A percentile compares a stretch with the other conserved stretches of the same genome.
Evolutionary conservation across 225 moss, liverwort and hornwort genomes (phyloP).

Genomic region (Sphagnum contortum): DNA sequence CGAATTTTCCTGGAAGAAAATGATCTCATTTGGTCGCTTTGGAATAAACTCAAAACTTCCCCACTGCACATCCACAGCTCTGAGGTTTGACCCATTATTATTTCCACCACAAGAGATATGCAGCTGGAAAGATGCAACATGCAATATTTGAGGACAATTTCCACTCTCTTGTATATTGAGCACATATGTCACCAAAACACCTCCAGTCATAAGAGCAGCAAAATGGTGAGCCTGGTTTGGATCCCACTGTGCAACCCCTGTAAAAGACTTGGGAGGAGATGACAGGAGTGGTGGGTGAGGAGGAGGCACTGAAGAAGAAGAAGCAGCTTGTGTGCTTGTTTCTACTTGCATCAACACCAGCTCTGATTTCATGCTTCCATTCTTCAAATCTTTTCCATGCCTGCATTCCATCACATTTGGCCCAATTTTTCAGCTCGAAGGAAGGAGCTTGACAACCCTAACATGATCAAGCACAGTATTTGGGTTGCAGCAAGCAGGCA

Average conservation of each 20-base stretch:
- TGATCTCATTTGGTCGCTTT: slow-evolving; percentile 14
- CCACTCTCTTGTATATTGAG: slow-evolving; percentile 13
- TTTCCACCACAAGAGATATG: slow-evolving; percentile 10
- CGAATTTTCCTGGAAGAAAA: slow-evolving; percentile 32
- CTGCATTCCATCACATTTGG: neutral
- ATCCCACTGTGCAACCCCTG: slow-evolving; percentile 31
- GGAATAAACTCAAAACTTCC: slow-evolving; percentile 35
- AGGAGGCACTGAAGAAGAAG: neutral
- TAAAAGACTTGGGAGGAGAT: slow-evolving; percentile 3
- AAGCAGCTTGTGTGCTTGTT: neutral
- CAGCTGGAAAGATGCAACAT: slow-evolving; percentile 20
- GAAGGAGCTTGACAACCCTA: too few species aligned
- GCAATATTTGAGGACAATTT: slow-evolving; percentile 16
- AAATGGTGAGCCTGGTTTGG: slow-evolving; percentile 22
- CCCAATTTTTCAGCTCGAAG: neutral
- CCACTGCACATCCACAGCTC: slow-evolving; percentile 26
- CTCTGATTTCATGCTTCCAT: slow-evolving; percentile 12
- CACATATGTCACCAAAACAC: slow-evolving; percentile 23
- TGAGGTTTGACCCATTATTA: neutral
- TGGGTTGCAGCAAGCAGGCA: too few species aligned
- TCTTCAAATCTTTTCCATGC: neutral
- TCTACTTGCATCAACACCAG: slow-evolving; percentile 10
- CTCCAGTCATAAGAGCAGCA: slow-evolving; percentile 15
- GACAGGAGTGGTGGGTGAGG: slow-evolving; percentile 4
- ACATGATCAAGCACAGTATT: too few species aligned